A percentile compares a stretch with the other conserved stretches of the same genome.
phyloP scores from a whole-genome alignment of 192 early-diverging fungal genomes.

The Dispira simplex region DNA sequence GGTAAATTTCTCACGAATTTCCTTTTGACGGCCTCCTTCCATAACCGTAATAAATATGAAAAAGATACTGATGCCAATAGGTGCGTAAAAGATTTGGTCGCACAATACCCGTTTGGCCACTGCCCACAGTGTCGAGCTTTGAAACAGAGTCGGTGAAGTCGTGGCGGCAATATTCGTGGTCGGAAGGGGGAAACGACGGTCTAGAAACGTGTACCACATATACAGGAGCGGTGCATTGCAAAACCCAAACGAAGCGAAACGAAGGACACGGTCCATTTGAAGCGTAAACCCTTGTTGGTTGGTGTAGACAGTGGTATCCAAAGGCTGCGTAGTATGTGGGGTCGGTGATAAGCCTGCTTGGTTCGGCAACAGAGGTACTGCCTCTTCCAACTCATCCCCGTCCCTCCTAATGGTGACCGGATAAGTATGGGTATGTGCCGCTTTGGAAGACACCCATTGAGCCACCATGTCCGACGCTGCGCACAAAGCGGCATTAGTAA shows the following conservation, averaged over 20 bases:
- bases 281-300: too few species aligned
- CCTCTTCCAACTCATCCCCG: too few species aligned
- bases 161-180: background rate
- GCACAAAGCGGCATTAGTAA: slow-evolving; percentile 48
- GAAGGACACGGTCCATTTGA: slow-evolving; percentile 21
- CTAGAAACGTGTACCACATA: slow-evolving; percentile 52
- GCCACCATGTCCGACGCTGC: slow-evolving; percentile 46
- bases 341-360: too few species aligned
- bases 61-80: slow-evolving; percentile 45
- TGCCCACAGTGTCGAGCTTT: slow-evolving; percentile 11
- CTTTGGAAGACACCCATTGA: slow-evolving; percentile 27
- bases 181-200: slow-evolving; percentile 38
- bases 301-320: too few species aligned
- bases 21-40: slow-evolving; percentile 31
- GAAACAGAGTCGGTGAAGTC: slow-evolving; percentile 1
- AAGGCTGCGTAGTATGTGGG: too few species aligned
- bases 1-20: slow-evolving; percentile 38
- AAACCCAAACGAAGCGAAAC: slow-evolving; percentile 53
- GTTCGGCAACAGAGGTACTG: too few species aligned
- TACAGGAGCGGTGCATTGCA: slow-evolving; percentile 49
- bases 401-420: too few species aligned
- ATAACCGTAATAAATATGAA: slow-evolving; percentile 44
- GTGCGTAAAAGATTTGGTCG: slow-evolving; percentile 52
- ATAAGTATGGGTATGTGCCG: too few species aligned
- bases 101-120: slow-evolving; percentile 34